These are phyloP conservation scores for Sisymbrium altissimum DNA, from an alignment of 345 rosid species.

Conservation along the genomic window DNA sequence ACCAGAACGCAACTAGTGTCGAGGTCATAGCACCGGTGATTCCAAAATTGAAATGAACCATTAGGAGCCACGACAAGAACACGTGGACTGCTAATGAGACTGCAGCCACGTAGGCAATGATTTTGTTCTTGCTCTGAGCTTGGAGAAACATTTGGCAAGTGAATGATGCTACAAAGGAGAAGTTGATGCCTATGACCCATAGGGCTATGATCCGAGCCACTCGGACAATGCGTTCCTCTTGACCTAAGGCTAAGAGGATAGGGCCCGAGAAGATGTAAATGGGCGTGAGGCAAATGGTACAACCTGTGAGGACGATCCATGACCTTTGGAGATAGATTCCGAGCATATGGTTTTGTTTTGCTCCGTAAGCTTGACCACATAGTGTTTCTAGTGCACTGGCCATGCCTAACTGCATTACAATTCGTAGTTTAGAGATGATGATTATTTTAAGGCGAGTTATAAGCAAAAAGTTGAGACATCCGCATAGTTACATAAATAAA, in stretches of 20 bases:
- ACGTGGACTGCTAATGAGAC: slow-evolving; percentile 43
- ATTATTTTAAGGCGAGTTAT: no score
- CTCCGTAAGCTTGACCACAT: slow-evolving; percentile 83
- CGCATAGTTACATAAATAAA: no score
- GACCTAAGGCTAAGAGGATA: slow-evolving; percentile 53
- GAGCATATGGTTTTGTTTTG: slow-evolving; percentile 71
- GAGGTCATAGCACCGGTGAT: slow-evolving; percentile 62
- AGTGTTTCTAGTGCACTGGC: slow-evolving; percentile 77
- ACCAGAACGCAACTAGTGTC: slow-evolving; percentile 64
- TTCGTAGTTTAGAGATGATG: neutral
- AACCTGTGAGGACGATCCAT: slow-evolving; percentile 51
- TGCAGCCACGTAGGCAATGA: slow-evolving; percentile 64
- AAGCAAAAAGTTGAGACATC: no score
- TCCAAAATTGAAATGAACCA: slow-evolving; percentile 50
- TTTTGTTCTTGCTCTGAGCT: slow-evolving; percentile 73
- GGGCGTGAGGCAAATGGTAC: slow-evolving; percentile 49
- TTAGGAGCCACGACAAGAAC: slow-evolving; percentile 62
- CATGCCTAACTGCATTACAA: slow-evolving; percentile 66
- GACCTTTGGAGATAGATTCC: slow-evolving; percentile 84
- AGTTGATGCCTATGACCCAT: slow-evolving; percentile 52
- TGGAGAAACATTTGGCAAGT: slow-evolving; percentile 86
- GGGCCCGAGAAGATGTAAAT: slow-evolving; percentile 50
- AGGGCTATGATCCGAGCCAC: slow-evolving; percentile 44
- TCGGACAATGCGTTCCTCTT: slow-evolving; percentile 44
- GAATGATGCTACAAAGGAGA: slow-evolving; percentile 42